Evolutionary conservation across 192 early-diverging fungal species (phyloP).

Genomic region (Coemansia sp.): DNA sequence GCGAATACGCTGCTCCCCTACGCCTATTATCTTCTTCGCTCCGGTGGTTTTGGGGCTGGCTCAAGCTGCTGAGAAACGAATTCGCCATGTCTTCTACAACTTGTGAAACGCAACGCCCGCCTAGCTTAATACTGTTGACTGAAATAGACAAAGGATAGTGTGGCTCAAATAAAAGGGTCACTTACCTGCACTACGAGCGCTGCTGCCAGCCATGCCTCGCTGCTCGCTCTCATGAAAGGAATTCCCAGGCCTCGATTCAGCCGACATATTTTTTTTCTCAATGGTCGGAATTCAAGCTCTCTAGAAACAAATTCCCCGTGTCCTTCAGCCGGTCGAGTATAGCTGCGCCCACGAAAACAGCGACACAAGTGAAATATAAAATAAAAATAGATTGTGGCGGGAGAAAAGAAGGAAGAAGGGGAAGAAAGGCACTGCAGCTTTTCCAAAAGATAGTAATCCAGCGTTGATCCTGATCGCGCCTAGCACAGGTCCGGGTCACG

Average conservation of each 20-base stretch:
- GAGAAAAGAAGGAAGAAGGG: not conserved
- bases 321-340: not conserved
- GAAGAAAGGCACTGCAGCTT: not conserved
- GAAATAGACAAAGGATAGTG: not conserved
- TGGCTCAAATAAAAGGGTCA: not conserved
- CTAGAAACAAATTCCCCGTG: not conserved
- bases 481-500: constrained; percentile 58
- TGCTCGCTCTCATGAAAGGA: not conserved
- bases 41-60: constrained; percentile 14
- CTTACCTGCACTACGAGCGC: constrained; percentile 18
- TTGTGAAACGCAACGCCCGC: not conserved
- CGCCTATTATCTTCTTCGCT: not conserved
- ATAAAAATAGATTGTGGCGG: not conserved
- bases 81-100: constrained; percentile 23
- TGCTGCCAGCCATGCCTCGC: constrained; percentile 1
- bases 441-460: constrained; percentile 3
- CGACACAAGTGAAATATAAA: not conserved
- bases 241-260: not conserved
- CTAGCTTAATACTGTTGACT: not conserved
- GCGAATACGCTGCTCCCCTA: constrained; percentile 2
- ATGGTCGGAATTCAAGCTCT: not conserved
- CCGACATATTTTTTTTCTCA: not conserved
- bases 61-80: constrained; percentile 42
- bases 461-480: not conserved
- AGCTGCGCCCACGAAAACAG: not conserved